Evolutionary conservation across 1,284 basidiomycete genomes (phyloP), one percentile per base, ranked within the genome.

Genomic region (Agroathelia rolfsii): DNA sequence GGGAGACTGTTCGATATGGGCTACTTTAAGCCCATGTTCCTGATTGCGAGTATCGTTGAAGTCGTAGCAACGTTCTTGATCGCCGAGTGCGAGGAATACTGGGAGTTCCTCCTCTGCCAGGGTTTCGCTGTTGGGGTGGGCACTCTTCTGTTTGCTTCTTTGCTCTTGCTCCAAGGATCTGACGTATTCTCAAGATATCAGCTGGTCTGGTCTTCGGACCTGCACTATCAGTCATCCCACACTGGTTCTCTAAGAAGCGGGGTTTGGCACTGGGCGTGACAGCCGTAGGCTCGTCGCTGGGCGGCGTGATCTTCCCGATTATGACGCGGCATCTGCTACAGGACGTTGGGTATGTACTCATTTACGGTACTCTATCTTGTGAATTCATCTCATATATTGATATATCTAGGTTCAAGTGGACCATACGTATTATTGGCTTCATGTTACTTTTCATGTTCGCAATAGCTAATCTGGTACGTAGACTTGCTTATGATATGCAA

Each of bases 1-100:
- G 76, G 76, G 0, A 66, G 72, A 3, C 49, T 77, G 6, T 74
- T 78, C 48, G 76, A 80, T 45, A 41, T 69, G 2, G 76, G 76
- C 12, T 66, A 72, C 45, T 69, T 72, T 42, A 58, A 56, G 20
- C 47, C 59, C 3, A 59, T 72, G 6, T 56, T 69, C 27, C 41
- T 63, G 3, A 37, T 52, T 5, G 64, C 62, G 12, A 70, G 69
- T 28, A 45, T 46, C 3, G 32, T 71, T 6, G 58, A 76, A 20
- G 49, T 75, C 5, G 41, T 61, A 5, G 61, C 65, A 14, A 67
- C 72, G 1, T 70, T 78, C 46, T 57, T 78, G 30, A 58, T 69
- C 9, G 68, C 67, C 0, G 50, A 76, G 49, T 72, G 72, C 37
- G 66, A 50, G 6, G 37, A 62, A 40, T 79, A 74, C 45, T 78